A percentile compares a stretch with the other conserved stretches of the same genome.
These are phyloP conservation scores for Epicoccum nigrum DNA, from an alignment of 2,329 filamentous ascomycete species.

Conservation along the genomic window DNA sequence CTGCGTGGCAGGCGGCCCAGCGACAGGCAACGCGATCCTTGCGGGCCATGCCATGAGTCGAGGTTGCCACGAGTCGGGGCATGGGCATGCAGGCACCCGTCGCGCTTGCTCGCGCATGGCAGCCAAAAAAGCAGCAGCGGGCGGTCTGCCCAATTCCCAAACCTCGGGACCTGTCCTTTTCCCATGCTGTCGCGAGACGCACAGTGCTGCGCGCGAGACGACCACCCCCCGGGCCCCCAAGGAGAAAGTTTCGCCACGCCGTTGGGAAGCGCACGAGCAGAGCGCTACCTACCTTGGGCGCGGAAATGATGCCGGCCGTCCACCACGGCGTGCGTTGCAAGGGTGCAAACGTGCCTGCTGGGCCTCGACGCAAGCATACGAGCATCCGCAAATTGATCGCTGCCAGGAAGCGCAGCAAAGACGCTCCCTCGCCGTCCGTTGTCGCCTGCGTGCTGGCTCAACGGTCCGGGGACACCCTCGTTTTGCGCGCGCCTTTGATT, in stretches of 20 bases:
- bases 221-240: too few species aligned
- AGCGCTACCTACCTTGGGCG: background rate
- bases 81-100: conserved; percentile 7
- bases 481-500: background rate
- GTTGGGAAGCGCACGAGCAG: conserved; percentile 1
- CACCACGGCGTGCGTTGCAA: background rate
- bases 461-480: conserved; percentile 7
- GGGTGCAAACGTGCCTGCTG: too few species aligned
- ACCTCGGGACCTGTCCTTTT: too few species aligned
- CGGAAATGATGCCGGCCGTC: conserved; percentile 7
- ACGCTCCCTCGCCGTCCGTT: conserved; percentile 7
- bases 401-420: conserved; percentile 1
- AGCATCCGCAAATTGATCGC: conserved; percentile 6
- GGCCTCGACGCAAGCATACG: conserved; percentile 10
- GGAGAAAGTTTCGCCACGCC: background rate
- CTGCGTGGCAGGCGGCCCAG: background rate
- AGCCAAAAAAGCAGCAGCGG: background rate
- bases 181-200: too few species aligned
- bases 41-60: background rate
- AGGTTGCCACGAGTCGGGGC: conserved; percentile 1
- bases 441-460: background rate
- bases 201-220: too few species aligned
- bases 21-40: conserved; percentile 1
- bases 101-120: background rate
- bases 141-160: background rate